A percentile compares a stretch with the other conserved stretches of the same genome.
phyloP scores from a whole-genome alignment of 2,329 filamentous ascomycete species.

The Ceratocystis huliohia region DNA sequence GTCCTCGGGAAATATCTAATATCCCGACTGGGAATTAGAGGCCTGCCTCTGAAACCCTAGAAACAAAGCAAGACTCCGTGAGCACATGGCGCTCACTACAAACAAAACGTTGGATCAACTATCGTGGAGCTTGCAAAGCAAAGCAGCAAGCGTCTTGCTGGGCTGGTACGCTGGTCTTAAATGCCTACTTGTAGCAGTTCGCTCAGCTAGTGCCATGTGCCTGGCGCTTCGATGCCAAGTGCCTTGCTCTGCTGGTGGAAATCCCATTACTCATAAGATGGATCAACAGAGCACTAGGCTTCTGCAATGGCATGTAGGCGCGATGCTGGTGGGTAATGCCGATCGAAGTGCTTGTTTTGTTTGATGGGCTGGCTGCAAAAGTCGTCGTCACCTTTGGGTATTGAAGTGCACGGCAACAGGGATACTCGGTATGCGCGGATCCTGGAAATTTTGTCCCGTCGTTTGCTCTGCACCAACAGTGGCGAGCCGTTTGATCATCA shows the following conservation, averaged over 20 bases:
- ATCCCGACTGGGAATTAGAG: neutral
- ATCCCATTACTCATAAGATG: no score
- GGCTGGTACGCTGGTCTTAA: no score
- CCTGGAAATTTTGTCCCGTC: neutral
- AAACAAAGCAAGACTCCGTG: neutral
- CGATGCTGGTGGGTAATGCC: neutral
- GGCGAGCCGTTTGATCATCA: neutral
- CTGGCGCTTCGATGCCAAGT: no score
- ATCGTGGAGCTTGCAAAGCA: no score
- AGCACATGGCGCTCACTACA: neutral
- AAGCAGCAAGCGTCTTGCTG: no score
- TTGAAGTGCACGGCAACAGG: neutral
- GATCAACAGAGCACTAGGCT: no score
- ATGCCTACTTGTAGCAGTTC: no score
- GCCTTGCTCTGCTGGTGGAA: no score
- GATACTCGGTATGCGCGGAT: neutral
- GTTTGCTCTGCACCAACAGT: neutral
- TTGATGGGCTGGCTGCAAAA: neutral
- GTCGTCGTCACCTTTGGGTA: slow-evolving; percentile 5
- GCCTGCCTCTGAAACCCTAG: neutral
- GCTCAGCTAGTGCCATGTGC: no score
- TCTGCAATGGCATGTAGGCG: no score
- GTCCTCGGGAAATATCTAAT: neutral
- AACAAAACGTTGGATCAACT: no score
- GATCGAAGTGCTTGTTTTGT: neutral